Percentiles rank a stretch among this genome's conserved stretches.
phyloP scores from a whole-genome alignment of 2,329 filamentous ascomycete genomes.

The Rosellinia necatrix region DNA sequence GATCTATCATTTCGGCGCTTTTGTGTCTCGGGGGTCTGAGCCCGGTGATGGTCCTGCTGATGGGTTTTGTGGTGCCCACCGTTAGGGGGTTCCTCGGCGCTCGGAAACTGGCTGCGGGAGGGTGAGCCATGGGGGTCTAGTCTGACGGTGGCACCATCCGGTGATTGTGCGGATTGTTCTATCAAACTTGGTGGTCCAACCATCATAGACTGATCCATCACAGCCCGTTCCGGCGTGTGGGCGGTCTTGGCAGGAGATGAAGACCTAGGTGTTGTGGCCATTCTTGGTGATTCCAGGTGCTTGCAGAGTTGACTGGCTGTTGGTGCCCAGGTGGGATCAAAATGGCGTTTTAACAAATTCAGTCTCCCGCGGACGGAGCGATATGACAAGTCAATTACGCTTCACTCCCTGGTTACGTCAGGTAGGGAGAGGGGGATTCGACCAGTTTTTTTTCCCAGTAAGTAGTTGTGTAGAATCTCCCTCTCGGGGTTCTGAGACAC shows the following conservation, averaged over 20 bases:
- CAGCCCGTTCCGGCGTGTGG: constrained; percentile 28
- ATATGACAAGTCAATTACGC: no score
- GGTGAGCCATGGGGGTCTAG: constrained; percentile 32
- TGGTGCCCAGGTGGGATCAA: neutral
- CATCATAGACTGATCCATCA: constrained; percentile 39
- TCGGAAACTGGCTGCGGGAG: constrained; percentile 26
- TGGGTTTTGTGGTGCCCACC: constrained; percentile 19
- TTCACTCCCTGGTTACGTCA: no score
- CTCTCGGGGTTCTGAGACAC: no score
- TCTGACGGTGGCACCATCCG: constrained; percentile 33
- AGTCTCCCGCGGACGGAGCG: no score
- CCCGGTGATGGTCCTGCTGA: constrained; percentile 35
- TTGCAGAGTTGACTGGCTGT: neutral
- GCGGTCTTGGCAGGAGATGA: constrained; percentile 31
- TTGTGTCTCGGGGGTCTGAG: constrained; percentile 44
- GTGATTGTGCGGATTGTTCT: constrained; percentile 27
- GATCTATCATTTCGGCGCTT: constrained; percentile 42
- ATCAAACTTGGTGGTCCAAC: constrained; percentile 38
- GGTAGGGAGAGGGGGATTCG: no score
- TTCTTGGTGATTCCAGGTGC: constrained; percentile 7
- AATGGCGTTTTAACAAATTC: no score
- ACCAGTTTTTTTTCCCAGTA: no score
- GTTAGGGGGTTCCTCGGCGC: constrained; percentile 24
- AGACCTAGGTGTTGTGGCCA: constrained; percentile 37
- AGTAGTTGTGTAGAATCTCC: no score